Evolutionary conservation across 2,329 filamentous ascomycete genomes (phyloP).

Genomic region (Leptographium radiaticola): DNA sequence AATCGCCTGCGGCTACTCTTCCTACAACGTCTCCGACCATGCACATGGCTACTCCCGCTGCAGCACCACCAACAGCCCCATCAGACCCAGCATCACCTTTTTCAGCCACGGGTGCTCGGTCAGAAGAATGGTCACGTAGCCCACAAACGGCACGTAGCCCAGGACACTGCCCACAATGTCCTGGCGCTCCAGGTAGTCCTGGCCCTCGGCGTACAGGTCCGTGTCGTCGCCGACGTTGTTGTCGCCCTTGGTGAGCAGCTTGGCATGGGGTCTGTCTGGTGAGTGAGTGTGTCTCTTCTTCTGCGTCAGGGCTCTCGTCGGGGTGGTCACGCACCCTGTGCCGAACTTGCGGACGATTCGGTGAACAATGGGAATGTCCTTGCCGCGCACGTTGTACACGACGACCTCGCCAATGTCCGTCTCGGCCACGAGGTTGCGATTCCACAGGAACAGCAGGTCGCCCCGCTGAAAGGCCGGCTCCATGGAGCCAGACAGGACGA

Average conservation of each 20-base stretch:
- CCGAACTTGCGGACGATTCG: conserved; percentile 69
- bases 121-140: conserved; percentile 91
- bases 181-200: conserved; percentile 73
- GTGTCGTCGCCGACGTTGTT: conserved; percentile 93
- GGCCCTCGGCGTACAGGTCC: conserved; percentile 65
- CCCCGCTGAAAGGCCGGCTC: conserved; percentile 72
- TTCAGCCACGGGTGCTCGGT: conserved; percentile 96
- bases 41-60: conserved; percentile 50
- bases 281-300: not conserved
- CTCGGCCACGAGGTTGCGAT: conserved; percentile 46
- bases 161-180: conserved; percentile 88
- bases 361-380: conserved; percentile 97
- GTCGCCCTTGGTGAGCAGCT: conserved; percentile 91
- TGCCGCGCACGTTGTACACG: conserved; percentile 70
- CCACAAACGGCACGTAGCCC: conserved; percentile 86
- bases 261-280: conserved; percentile 35
- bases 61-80: conserved; percentile 86
- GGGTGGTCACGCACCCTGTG: conserved; percentile 27
- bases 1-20: too few species aligned
- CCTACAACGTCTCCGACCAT: not conserved
- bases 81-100: conserved; percentile 84
- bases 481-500: conserved; percentile 76
- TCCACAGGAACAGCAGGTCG: conserved; percentile 67
- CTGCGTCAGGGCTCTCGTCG: not conserved
- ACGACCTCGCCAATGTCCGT: conserved; percentile 40